These are phyloP conservation scores for Oryza punctata DNA, from an alignment of 176 grass and related monocot species.

Conservation along the genomic window DNA sequence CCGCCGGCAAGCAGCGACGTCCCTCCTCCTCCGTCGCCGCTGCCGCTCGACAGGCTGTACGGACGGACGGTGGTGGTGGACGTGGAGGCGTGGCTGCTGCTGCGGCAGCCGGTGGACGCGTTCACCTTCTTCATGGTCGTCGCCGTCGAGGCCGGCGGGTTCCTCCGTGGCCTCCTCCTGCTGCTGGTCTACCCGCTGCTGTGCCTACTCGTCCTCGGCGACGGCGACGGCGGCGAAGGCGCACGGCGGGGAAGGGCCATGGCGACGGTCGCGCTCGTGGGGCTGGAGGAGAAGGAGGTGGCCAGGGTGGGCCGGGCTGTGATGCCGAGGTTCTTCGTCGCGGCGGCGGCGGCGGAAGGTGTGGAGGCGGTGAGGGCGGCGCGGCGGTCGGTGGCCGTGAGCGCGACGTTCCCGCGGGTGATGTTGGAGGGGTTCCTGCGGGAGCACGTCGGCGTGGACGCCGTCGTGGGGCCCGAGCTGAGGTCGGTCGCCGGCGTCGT, in stretches of 20 bases:
- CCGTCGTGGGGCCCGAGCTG: slow-evolving; percentile 55
- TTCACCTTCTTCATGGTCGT: slow-evolving; percentile 92
- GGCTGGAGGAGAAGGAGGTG: slow-evolving; percentile 54
- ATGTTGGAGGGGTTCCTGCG: slow-evolving; percentile 76
- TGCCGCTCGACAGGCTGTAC: slow-evolving; percentile 39
- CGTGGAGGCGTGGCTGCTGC: slow-evolving; percentile 64
- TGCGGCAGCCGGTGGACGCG: slow-evolving; percentile 47
- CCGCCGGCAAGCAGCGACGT: background rate
- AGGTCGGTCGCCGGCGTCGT: slow-evolving; percentile 35
- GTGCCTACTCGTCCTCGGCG: slow-evolving; percentile 18
- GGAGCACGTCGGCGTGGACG: slow-evolving; percentile 68
- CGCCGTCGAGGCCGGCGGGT: slow-evolving; percentile 70
- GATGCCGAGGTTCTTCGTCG: slow-evolving; percentile 71
- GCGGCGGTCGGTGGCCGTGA: slow-evolving; percentile 53
- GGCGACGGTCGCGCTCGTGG: slow-evolving; percentile 63
- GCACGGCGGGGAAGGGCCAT: slow-evolving; percentile 45
- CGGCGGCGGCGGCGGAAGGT: slow-evolving; percentile 56
- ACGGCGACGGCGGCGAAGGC: slow-evolving; percentile 24
- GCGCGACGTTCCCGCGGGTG: slow-evolving; percentile 53
- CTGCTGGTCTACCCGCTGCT: slow-evolving; percentile 55
- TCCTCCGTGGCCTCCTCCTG: slow-evolving; percentile 56
- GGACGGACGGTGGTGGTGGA: slow-evolving; percentile 55
- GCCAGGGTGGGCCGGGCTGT: slow-evolving; percentile 50
- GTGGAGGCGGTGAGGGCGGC: slow-evolving; percentile 50
- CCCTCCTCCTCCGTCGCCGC: background rate